Evolutionary conservation across 371 early-diverging fungal species (phyloP).

Genomic region (Gilbertella persicaria): DNA sequence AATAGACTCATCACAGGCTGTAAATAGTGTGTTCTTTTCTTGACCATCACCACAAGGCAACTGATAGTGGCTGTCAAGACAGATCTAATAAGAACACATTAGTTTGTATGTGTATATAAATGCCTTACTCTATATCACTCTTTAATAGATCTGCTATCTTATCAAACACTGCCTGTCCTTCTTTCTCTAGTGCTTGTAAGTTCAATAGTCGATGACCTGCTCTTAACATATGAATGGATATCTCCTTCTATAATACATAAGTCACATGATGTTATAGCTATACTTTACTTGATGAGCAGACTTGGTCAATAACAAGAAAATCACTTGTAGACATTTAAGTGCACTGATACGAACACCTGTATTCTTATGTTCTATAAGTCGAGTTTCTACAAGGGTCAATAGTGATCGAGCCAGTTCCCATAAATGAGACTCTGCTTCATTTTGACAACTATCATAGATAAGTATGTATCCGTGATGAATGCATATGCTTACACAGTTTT

Average conservation of each 20-base stretch:
- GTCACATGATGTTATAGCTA: neutral
- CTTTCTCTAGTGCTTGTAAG: slow-evolving; percentile 30
- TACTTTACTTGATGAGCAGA: neutral
- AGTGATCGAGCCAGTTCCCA: slow-evolving; percentile 39
- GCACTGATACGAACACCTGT: slow-evolving; percentile 44
- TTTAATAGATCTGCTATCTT: slow-evolving; percentile 17
- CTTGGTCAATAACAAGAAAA: slow-evolving; percentile 34
- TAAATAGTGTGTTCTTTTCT: slow-evolving; percentile 37
- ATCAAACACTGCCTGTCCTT: slow-evolving; percentile 31
- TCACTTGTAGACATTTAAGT: slow-evolving; percentile 48
- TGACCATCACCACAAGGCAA: slow-evolving; percentile 38
- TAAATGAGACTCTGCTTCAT: slow-evolving; percentile 44
- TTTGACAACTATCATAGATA: slow-evolving; percentile 34
- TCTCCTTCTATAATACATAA: slow-evolving; percentile 24
- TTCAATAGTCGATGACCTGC: slow-evolving; percentile 47
- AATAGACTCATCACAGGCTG: slow-evolving; percentile 26
- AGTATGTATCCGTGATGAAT: neutral
- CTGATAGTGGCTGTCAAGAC: slow-evolving; percentile 48
- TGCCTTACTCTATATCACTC: slow-evolving; percentile 21
- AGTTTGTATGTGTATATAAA: neutral
- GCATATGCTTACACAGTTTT: slow-evolving; percentile 22
- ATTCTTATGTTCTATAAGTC: slow-evolving; percentile 31
- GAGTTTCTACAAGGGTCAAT: slow-evolving; percentile 23
- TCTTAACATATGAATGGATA: slow-evolving; percentile 39
- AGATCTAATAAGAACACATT: slow-evolving; percentile 12